These are phyloP conservation scores for Saccharomyces uvarum DNA, from an alignment of 1,139 yeast genomes.

Conservation along the genomic window DNA sequence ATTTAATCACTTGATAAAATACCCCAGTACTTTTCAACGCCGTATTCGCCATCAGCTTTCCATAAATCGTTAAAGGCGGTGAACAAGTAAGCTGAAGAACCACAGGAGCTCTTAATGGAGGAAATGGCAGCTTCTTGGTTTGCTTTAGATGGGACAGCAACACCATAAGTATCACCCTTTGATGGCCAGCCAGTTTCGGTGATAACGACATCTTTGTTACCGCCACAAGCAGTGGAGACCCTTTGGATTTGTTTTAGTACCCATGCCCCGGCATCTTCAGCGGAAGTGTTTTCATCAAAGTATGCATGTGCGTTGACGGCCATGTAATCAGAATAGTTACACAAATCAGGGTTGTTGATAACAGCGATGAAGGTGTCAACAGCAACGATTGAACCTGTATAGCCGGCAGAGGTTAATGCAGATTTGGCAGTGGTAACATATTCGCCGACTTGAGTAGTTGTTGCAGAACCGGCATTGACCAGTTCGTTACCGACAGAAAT, in stretches of 20 bases:
- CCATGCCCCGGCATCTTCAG: constrained; percentile 66
- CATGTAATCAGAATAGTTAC: constrained; percentile 65
- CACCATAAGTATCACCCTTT: constrained; percentile 55
- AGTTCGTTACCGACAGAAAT: constrained; percentile 75
- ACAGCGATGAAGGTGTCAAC: constrained; percentile 77
- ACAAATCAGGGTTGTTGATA: constrained; percentile 59
- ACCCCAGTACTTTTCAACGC: constrained; percentile 73
- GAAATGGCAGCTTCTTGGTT: constrained; percentile 57
- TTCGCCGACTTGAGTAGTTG: constrained; percentile 46
- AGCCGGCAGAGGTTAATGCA: constrained; percentile 55
- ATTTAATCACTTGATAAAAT: constrained; percentile 27
- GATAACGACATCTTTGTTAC: constrained; percentile 49
- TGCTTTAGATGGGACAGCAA: constrained; percentile 55
- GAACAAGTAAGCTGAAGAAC: constrained; percentile 52
- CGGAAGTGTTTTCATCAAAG: constrained; percentile 64
- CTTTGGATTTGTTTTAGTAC: constrained; percentile 55
- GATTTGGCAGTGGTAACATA: constrained; percentile 52
- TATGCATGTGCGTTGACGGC: constrained; percentile 78
- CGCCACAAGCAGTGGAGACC: constrained; percentile 60
- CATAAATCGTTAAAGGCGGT: constrained; percentile 70
- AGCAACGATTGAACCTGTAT: constrained; percentile 63
- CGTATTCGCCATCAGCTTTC: constrained; percentile 61
- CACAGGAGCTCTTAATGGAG: constrained; percentile 48
- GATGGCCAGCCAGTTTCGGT: constrained; percentile 84
- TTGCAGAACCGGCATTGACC: constrained; percentile 60